These are phyloP conservation scores for Fusarium sp. DNA, from an alignment of 2,329 filamentous ascomycete species.

Conservation along the genomic window DNA sequence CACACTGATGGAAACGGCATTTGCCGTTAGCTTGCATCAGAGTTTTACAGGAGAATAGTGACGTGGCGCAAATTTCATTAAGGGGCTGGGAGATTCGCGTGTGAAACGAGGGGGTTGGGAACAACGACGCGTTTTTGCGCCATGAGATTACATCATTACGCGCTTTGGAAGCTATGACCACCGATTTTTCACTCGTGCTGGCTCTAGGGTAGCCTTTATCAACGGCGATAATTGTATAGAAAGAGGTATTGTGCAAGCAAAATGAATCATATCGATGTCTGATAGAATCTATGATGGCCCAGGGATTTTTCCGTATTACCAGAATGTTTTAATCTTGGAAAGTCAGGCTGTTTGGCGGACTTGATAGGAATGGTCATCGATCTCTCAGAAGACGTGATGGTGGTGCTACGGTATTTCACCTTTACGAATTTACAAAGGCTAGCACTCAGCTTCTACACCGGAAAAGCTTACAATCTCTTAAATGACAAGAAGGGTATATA, in stretches of 20 bases:
- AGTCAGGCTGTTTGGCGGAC: background rate
- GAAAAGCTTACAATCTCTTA: background rate
- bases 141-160: background rate
- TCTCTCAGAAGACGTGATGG: rapidly evolving
- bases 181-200: rapidly evolving
- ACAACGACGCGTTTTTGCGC: too few relatives aligned
- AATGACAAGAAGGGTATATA: rapidly evolving
- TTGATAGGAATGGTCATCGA: background rate
- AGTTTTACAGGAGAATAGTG: background rate
- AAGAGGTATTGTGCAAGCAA: background rate
- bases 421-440: rapidly evolving
- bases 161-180: background rate
- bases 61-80: background rate
- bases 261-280: too few relatives aligned
- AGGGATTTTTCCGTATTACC: rapidly evolving
- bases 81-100: background rate
- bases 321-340: background rate
- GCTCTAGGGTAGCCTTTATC: background rate
- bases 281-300: rapidly evolving
- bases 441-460: background rate
- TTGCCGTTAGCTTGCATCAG: background rate
- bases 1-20: background rate
- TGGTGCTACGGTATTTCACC: rapidly evolving
- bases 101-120: background rate
- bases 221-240: background rate